phyloP scores from a whole-genome alignment of 2,329 filamentous ascomycete species.

The Triangularia setosa region DNA sequence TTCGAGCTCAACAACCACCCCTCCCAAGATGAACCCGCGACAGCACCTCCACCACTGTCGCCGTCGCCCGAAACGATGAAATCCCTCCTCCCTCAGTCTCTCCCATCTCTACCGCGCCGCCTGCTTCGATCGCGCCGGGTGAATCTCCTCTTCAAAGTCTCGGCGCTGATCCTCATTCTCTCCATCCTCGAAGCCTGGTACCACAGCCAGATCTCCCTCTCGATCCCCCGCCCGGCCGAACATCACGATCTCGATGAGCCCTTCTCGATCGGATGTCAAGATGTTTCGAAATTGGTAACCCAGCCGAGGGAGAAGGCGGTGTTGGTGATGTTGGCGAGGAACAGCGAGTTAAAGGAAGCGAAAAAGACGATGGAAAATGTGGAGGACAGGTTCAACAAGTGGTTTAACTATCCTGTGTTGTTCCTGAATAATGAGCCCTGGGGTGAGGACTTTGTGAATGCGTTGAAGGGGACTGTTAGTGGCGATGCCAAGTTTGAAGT shows the following conservation, averaged over 20 bases:
- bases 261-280: slow-evolving; percentile 38
- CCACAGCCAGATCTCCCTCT: slow-evolving; percentile 33
- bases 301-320: slow-evolving; percentile 40
- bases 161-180: slow-evolving; percentile 28
- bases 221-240: slow-evolving; percentile 32
- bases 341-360: slow-evolving; percentile 39
- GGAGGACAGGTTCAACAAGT: slow-evolving; percentile 43
- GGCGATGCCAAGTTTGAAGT: slow-evolving; percentile 40
- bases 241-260: slow-evolving; percentile 36
- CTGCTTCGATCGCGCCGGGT: slow-evolving; percentile 10
- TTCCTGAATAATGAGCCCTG: slow-evolving; percentile 46
- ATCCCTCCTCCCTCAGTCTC: background rate
- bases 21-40: background rate
- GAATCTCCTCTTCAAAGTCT: slow-evolving; percentile 5
- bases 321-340: slow-evolving; percentile 46
- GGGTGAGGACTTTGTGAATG: slow-evolving; percentile 37
- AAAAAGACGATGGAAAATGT: slow-evolving; percentile 38
- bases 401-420: slow-evolving; percentile 44
- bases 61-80: background rate
- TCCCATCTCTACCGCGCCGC: background rate
- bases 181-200: slow-evolving; percentile 34
- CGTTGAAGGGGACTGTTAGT: slow-evolving; percentile 34
- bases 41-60: background rate
- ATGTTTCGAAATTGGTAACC: slow-evolving; percentile 28
- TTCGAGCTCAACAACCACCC: background rate